phyloP scores from a whole-genome alignment of 805 yeast species.

The Saturnispora hagleri region DNA sequence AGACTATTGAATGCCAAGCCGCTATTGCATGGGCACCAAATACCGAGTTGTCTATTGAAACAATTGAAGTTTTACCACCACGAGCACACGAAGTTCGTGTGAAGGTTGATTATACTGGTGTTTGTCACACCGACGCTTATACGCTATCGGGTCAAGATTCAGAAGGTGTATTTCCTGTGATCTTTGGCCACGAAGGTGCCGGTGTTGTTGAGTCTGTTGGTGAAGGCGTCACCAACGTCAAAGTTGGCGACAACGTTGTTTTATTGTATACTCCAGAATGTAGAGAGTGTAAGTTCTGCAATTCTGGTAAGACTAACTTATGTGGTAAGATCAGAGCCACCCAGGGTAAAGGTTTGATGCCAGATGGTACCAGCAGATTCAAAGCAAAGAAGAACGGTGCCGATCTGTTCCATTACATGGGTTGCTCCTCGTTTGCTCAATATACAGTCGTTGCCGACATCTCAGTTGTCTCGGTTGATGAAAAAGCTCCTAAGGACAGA shows the following conservation, averaged over 20 bases:
- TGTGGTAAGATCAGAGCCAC: conserved; percentile 95
- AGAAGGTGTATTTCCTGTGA: conserved; percentile 89
- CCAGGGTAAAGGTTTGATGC: conserved; percentile 98
- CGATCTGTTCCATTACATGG: conserved; percentile 88
- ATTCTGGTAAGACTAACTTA: conserved; percentile 89
- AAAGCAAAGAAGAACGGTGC: conserved; percentile 61
- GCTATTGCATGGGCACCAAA: conserved; percentile 98
- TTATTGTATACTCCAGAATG: conserved; percentile 97
- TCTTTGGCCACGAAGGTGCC: conserved; percentile 97
- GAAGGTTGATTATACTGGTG: conserved; percentile 80
- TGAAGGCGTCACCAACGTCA: conserved; percentile 83
- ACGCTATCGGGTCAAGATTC: conserved; percentile 92
- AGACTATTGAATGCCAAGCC: conserved; percentile 73
- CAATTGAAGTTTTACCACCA: conserved; percentile 87
- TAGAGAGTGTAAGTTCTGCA: conserved; percentile 88
- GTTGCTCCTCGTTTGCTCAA: conserved; percentile 93
- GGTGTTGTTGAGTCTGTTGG: conserved; percentile 95
- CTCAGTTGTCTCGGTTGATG: conserved; percentile 86
- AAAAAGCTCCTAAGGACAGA: conserved; percentile 73
- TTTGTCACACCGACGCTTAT: conserved; percentile 97
- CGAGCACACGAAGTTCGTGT: conserved; percentile 96
- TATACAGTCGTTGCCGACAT: conserved; percentile 98
- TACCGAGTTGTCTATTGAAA: conserved; percentile 65
- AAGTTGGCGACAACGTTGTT: conserved; percentile 89
- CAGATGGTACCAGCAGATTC: conserved; percentile 94